phyloP scores from a whole-genome alignment of 2,329 filamentous ascomycete species.

The Cladosporium sp. region DNA sequence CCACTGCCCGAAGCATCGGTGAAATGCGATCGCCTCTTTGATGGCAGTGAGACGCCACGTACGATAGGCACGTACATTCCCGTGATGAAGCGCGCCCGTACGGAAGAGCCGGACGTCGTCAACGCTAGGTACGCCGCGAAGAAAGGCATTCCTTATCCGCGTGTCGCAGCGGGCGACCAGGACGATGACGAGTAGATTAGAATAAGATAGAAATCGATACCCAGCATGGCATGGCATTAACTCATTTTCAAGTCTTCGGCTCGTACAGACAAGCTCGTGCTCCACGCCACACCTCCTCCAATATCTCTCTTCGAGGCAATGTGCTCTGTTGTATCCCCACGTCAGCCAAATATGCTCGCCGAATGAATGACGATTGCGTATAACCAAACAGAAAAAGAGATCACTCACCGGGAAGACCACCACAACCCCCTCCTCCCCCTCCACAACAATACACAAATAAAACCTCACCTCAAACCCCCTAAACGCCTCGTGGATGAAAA shows the following conservation, averaged over 20 bases:
- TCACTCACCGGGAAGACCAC: conserved; percentile 82
- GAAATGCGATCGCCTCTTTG: conserved; percentile 56
- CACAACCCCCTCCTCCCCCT: conserved; percentile 82
- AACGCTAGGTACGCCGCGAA: conserved; percentile 61
- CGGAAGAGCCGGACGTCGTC: conserved; percentile 62
- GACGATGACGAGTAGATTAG: conserved; percentile 24
- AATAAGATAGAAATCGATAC: conserved; percentile 5
- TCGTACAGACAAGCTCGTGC: conserved; percentile 81
- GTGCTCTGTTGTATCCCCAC: conserved; percentile 52
- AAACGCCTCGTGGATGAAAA: conserved; percentile 94
- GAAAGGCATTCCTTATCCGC: conserved; percentile 44
- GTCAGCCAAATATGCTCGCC: not conserved
- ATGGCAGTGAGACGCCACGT: conserved; percentile 57
- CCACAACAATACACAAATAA: conserved; percentile 86
- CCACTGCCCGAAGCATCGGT: conserved; percentile 22
- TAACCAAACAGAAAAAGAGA: too few relatives aligned
- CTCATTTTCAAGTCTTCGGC: conserved; percentile 49
- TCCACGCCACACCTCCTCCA: conserved; percentile 90
- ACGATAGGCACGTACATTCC: conserved; percentile 61
- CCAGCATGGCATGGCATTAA: not conserved
- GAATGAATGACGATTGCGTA: not conserved
- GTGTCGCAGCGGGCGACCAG: conserved; percentile 17
- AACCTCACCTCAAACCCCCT: conserved; percentile 86
- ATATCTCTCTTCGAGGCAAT: conserved; percentile 70
- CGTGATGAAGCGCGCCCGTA: conserved; percentile 57